phyloP scores from a whole-genome alignment of 768 basidiomycete genomes.

The Rhodotorula sphaerocarpa region DNA sequence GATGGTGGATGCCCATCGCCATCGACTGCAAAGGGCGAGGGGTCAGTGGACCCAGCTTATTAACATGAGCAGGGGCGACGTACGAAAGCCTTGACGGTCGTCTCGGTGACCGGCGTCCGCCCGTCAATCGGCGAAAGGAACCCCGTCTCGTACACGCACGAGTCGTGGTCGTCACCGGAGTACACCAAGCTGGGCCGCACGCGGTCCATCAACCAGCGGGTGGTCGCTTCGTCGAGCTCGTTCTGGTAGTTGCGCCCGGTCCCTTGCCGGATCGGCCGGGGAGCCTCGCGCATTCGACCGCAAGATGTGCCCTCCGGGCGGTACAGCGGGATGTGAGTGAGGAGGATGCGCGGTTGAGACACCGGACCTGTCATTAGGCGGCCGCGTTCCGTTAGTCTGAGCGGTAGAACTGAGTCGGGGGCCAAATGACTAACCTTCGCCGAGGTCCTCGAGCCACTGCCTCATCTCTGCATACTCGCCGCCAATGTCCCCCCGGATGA shows the following conservation, averaged over 20 bases:
- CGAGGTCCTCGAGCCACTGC: conserved; percentile 51
- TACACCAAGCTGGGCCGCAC: conserved; percentile 64
- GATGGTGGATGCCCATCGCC: conserved; percentile 71
- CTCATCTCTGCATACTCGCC: conserved; percentile 42
- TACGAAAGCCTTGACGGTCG: conserved; percentile 72
- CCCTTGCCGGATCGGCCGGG: conserved; percentile 60
- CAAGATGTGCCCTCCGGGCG: conserved; percentile 62
- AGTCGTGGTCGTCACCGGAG: conserved; percentile 92
- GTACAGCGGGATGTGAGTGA: conserved; percentile 82
- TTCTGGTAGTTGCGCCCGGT: conserved; percentile 55
- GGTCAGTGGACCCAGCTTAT: not conserved
- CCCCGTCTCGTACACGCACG: conserved; percentile 56
- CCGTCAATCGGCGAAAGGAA: conserved; percentile 45
- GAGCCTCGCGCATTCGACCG: conserved; percentile 67
- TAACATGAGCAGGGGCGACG: no score
- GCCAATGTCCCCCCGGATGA: conserved; percentile 49
- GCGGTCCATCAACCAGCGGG: conserved; percentile 57
- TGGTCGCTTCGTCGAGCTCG: conserved; percentile 59
- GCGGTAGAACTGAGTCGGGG: no score
- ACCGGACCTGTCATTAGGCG: conserved; percentile 36
- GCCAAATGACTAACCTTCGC: no score
- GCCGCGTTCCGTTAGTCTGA: no score
- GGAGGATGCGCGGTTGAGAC: conserved; percentile 53
- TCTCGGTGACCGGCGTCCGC: conserved; percentile 48
- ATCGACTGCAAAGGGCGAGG: conserved; percentile 50